Percentiles rank a stretch among this genome's conserved stretches.
Evolutionary conservation across 768 basidiomycete species (phyloP).

Genomic region (Macrocybe gigantea): DNA sequence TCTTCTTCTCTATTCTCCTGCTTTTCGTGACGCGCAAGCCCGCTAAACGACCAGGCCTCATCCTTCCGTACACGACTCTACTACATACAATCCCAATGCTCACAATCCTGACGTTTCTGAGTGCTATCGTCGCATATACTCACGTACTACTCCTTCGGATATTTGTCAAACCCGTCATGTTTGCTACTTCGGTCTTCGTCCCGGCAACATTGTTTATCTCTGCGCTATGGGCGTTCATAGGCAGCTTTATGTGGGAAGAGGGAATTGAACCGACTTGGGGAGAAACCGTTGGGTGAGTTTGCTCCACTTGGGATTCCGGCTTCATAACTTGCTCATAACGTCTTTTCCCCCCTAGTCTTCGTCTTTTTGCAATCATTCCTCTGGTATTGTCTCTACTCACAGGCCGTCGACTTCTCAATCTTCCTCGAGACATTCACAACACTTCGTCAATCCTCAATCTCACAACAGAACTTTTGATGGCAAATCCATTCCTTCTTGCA

Average conservation of each 20-base stretch:
- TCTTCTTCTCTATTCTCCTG: slow-evolving; percentile 59
- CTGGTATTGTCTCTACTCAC: slow-evolving; percentile 65
- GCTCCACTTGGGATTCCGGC: neutral
- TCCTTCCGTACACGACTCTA: slow-evolving; percentile 62
- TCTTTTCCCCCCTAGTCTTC: slow-evolving; percentile 37
- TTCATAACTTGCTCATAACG: slow-evolving; percentile 10
- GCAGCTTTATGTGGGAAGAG: slow-evolving; percentile 62
- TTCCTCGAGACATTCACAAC: slow-evolving; percentile 67
- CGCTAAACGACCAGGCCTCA: slow-evolving; percentile 23
- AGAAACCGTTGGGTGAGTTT: slow-evolving; percentile 67
- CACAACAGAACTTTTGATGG: slow-evolving; percentile 62
- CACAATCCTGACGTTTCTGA: slow-evolving; percentile 63
- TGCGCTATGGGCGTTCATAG: slow-evolving; percentile 76
- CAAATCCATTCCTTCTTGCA: slow-evolving; percentile 69
- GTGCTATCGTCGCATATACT: slow-evolving; percentile 65
- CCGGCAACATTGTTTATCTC: slow-evolving; percentile 71
- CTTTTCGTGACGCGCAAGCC: slow-evolving; percentile 54
- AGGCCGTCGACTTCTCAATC: slow-evolving; percentile 61
- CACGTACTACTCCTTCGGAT: slow-evolving; percentile 74
- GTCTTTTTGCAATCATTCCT: slow-evolving; percentile 74
- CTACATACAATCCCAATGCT: slow-evolving; percentile 75
- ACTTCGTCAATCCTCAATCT: slow-evolving; percentile 55
- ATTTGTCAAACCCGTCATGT: slow-evolving; percentile 81
- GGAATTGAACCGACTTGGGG: slow-evolving; percentile 67
- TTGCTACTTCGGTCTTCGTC: slow-evolving; percentile 70